These are phyloP conservation scores for Sphagnum contortum DNA, from an alignment of 225 moss, liverwort and hornwort genomes.

Conservation along the genomic window DNA sequence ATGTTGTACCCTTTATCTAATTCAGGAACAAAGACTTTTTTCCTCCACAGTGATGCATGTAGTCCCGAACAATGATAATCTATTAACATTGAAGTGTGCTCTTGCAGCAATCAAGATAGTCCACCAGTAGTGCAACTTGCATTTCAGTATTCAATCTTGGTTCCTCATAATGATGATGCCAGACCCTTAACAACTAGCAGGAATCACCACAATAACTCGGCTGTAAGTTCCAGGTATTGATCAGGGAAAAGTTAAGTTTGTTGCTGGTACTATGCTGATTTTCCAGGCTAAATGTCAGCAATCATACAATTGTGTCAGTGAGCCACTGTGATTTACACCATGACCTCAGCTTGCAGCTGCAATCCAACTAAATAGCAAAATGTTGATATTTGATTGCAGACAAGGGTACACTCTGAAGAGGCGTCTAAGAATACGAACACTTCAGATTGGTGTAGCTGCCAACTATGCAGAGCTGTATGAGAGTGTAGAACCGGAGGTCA, in stretches of 20 bases:
- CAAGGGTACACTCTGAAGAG: constrained; percentile 68
- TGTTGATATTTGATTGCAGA: constrained; percentile 16
- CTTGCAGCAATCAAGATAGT: constrained; percentile 69
- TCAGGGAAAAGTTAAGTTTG: background rate
- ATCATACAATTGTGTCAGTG: too few relatives aligned
- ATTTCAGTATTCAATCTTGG: constrained; percentile 88
- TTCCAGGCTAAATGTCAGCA: too few relatives aligned
- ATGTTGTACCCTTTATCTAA: too few relatives aligned
- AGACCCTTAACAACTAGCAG: constrained; percentile 26
- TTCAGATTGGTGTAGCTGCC: constrained; percentile 67
- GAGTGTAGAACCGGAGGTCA: constrained; percentile 88
- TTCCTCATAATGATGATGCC: constrained; percentile 50
- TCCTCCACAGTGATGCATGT: too few relatives aligned
- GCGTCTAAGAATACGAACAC: constrained; percentile 77
- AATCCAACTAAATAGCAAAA: too few relatives aligned
- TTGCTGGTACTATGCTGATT: background rate
- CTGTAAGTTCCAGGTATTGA: constrained; percentile 17
- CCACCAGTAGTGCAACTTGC: constrained; percentile 88
- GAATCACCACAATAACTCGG: constrained; percentile 22
- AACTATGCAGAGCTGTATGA: constrained; percentile 66
- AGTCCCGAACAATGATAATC: too few relatives aligned
- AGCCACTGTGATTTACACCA: too few relatives aligned
- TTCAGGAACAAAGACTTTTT: too few relatives aligned
- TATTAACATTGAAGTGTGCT: constrained; percentile 10
- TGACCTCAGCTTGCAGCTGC: too few relatives aligned